A percentile compares a stretch with the other conserved stretches of the same genome.
phyloP scores from a whole-genome alignment of 805 yeast species.

The Scheffersomyces ergatensis region DNA sequence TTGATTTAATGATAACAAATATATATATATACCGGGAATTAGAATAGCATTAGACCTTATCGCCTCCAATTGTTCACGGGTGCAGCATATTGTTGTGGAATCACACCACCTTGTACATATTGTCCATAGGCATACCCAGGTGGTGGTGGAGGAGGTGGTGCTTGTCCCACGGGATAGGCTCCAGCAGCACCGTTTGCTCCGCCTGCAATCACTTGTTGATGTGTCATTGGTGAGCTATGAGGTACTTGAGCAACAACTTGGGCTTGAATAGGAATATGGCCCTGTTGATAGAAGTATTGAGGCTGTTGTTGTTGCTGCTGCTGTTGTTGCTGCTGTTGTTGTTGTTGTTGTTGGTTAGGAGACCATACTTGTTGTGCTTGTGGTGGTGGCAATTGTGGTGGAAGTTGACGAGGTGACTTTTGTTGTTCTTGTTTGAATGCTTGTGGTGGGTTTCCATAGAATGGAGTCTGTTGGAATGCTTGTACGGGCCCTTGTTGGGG shows the following conservation, averaged over 20 bases:
- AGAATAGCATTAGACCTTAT: conserved; percentile 2
- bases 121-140: conserved; percentile 37
- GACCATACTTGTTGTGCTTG: conserved; percentile 12
- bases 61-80: conserved; percentile 26
- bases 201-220: conserved; percentile 12
- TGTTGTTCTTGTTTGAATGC: conserved; percentile 9
- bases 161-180: conserved; percentile 27
- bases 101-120: conserved; percentile 31
- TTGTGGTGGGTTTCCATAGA: conserved; percentile 8
- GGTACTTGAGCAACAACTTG: conserved; percentile 4
- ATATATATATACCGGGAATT: too few species aligned
- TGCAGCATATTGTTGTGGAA: conserved; percentile 13
- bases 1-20: not conserved
- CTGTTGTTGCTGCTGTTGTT: conserved; percentile 17
- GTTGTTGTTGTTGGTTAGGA: conserved; percentile 17
- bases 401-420: conserved; percentile 18
- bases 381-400: conserved; percentile 26
- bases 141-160: conserved; percentile 35
- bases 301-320: conserved; percentile 4
- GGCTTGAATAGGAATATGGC: conserved; percentile 8
- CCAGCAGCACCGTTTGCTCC: conserved; percentile 11
- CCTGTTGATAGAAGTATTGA: conserved; percentile 13
- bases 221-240: conserved; percentile 21
- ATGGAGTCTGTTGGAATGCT: conserved; percentile 1
- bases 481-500: conserved; percentile 9